Evolutionary conservation across 2,329 filamentous ascomycete genomes (phyloP).

Genomic region (Nemania diffusa): DNA sequence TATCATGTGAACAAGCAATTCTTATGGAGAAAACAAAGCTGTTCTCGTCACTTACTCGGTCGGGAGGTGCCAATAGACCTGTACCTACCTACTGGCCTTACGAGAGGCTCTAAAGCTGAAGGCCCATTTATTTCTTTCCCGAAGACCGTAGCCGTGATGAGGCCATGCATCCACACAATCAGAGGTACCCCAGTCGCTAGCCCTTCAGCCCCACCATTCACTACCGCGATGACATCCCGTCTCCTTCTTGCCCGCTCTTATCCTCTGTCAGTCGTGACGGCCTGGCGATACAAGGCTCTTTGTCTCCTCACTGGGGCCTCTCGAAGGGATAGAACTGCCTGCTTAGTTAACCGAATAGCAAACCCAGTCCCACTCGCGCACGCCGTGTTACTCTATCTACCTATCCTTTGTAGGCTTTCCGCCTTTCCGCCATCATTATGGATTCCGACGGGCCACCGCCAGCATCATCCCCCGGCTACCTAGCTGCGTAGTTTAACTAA

Average conservation of each 20-base stretch:
- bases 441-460: not conserved
- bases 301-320: not conserved
- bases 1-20: too few species aligned
- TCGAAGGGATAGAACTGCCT: not conserved
- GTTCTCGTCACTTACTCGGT: too few species aligned
- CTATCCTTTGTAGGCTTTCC: not conserved
- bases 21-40: too few species aligned
- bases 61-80: too few species aligned
- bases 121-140: conserved; percentile 41
- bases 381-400: not conserved
- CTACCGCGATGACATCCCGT: conserved; percentile 47
- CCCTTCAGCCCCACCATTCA: conserved; percentile 42
- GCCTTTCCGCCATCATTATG: not conserved
- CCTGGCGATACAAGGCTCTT: conserved; percentile 4
- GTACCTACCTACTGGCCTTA: too few species aligned
- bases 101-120: not conserved
- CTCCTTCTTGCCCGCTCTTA: conserved; percentile 7
- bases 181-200: conserved; percentile 39
- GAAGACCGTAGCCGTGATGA: conserved; percentile 46
- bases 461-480: not conserved
- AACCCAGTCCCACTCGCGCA: not conserved
- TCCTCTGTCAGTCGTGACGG: not conserved
- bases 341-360: not conserved
- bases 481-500: not conserved
- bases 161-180: conserved; percentile 11